Base-by-base conservation (phyloP, 2,329 filamentous ascomycete genomes). In the Calcarisporium arbuscula region DNA sequence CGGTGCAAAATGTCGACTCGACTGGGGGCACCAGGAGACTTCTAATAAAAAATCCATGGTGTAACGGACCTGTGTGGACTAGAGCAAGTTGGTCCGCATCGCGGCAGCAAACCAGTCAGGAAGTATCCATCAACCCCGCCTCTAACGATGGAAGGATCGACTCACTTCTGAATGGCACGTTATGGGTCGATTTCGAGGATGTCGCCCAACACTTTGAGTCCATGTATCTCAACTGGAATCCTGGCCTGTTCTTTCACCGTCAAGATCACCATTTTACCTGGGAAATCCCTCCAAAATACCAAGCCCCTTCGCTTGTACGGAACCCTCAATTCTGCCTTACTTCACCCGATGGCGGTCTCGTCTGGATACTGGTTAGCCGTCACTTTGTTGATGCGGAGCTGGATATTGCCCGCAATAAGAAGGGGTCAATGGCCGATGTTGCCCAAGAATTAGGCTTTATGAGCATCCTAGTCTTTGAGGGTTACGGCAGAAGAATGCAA, bases 191-290 rank as follows among this genome's bases (percentile, higher is more conserved):
- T 17, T 77, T 92, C 19, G 85, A 94, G 47, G 85, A 88, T 44
- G 79, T 95, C 5, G 74, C 86, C 22, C 88, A 95, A 50, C 81
- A 95, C 53, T 98, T 95, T 44, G 88, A 96, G 55, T 94, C 89
- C 14, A 77, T 98, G 46, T 98, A 96, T 57, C 69, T 98, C 35
- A 98, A 96, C 60, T 98, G 92, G 92, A 95, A 95, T 45, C 89
- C 92, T 0, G 72, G 74, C 1, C 67, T 95, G 1, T 98, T 98
- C 60, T 67, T 67, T 2, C 65, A 84, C 53, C 80, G 89, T 8
- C 82, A 95, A 56, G 89, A 98, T 49, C 78, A 89, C 36, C 92
- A 98, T 59, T 94, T 96, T 52, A 70, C 72, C 3, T 98, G 92
- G 92, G 71, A 81, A 3, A 61, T 77, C 22, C 68, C 74, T 8